phyloP scores from a whole-genome alignment of 306 rosid genomes.

The Senna tora region DNA sequence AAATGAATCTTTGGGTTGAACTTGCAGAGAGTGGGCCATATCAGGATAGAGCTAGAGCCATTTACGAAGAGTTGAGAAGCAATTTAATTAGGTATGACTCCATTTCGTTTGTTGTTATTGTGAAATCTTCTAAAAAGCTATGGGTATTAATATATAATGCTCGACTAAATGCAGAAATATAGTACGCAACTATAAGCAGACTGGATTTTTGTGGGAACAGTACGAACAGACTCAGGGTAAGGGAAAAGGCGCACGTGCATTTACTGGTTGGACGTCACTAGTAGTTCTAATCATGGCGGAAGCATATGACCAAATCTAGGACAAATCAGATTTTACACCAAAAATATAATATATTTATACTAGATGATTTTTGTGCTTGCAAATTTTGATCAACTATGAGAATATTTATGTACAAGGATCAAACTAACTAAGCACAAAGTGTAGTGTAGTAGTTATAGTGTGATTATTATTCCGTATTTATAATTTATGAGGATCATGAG shows the following conservation, averaged over 20 bases:
- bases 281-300: constrained; percentile 85
- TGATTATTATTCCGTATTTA: background rate
- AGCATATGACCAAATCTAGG: constrained; percentile 58
- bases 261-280: constrained; percentile 96
- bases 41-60: constrained; percentile 67
- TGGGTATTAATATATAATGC: background rate
- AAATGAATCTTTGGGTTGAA: constrained; percentile 34
- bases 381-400: background rate
- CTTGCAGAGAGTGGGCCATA: constrained; percentile 77
- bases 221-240: constrained; percentile 79
- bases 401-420: background rate
- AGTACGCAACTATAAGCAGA: constrained; percentile 65
- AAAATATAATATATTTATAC: too few relatives aligned
- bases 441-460: background rate
- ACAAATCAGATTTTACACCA: background rate
- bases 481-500: background rate
- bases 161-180: constrained; percentile 44
- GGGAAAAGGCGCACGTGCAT: constrained; percentile 85
- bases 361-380: background rate
- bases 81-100: constrained; percentile 74
- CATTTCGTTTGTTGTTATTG: background rate
- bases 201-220: constrained; percentile 91
- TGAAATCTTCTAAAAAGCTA: constrained; percentile 4
- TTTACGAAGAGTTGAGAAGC: constrained; percentile 71
- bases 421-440: background rate